phyloP scores from a whole-genome alignment of 2,329 filamentous ascomycete genomes.

The Parastagonospora avenae region DNA sequence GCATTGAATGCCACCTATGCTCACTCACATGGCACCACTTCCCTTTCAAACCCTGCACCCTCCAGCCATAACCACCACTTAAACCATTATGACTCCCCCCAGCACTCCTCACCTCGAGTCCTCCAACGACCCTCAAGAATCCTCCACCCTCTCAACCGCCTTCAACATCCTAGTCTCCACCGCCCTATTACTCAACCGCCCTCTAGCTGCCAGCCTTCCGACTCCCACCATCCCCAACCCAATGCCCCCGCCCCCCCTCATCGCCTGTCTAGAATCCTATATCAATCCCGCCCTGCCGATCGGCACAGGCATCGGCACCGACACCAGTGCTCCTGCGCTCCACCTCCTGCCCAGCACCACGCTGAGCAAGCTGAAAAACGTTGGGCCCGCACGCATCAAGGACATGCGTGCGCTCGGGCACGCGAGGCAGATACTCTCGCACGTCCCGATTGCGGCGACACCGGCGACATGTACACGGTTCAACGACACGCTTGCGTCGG shows the following conservation, averaged over 20 bases:
- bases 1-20: too few species aligned
- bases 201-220: not conserved
- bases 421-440: constrained; percentile 32
- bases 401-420: constrained; percentile 30
- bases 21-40: too few species aligned
- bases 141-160: not conserved
- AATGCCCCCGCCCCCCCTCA: constrained; percentile 13
- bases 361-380: constrained; percentile 28
- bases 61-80: too few species aligned
- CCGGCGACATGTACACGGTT: constrained; percentile 23
- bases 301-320: constrained; percentile 6
- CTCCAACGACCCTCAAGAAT: not conserved
- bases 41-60: too few species aligned
- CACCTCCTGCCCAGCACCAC: constrained; percentile 20
- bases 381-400: constrained; percentile 26
- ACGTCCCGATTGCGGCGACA: constrained; percentile 24
- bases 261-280: constrained; percentile 36
- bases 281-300: constrained; percentile 19
- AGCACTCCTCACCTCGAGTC: not conserved
- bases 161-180: constrained; percentile 1
- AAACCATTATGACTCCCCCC: too few species aligned
- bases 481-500: constrained; percentile 31
- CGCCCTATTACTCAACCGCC: not conserved
- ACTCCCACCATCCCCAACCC: constrained; percentile 8
- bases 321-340: constrained; percentile 16